These are phyloP conservation scores for Candida pseudocylindracea DNA, from an alignment of 1,139 yeast genomes.

Conservation along the genomic window DNA sequence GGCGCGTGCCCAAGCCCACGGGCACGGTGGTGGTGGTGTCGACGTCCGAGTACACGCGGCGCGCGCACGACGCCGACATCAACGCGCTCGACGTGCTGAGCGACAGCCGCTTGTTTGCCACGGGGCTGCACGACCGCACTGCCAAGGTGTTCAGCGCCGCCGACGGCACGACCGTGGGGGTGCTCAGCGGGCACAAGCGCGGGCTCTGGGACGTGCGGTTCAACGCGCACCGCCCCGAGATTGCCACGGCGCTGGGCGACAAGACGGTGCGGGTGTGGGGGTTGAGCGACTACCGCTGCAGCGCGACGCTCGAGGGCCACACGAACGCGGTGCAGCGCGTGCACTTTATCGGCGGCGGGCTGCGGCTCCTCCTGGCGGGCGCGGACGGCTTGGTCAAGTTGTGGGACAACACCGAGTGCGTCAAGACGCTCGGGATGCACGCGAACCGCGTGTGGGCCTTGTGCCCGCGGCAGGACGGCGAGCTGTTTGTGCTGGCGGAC, in stretches of 20 bases:
- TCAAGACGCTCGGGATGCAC: constrained; percentile 74
- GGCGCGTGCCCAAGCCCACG: constrained; percentile 40
- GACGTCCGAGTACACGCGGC: constrained; percentile 64
- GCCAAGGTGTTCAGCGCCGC: constrained; percentile 76
- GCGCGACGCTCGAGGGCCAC: constrained; percentile 82
- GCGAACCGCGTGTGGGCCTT: constrained; percentile 91
- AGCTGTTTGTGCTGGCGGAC: constrained; percentile 61
- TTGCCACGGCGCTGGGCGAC: constrained; percentile 78
- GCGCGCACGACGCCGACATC: constrained; percentile 94
- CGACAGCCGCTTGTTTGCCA: constrained; percentile 69
- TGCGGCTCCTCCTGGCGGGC: constrained; percentile 63
- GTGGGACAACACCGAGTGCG: constrained; percentile 70
- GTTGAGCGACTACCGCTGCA: constrained; percentile 48
- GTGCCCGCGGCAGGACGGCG: constrained; percentile 42
- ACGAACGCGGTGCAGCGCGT: constrained; percentile 80
- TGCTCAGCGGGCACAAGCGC: constrained; percentile 74
- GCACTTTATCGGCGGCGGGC: constrained; percentile 39
- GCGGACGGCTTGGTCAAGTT: constrained; percentile 88
- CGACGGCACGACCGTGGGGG: constrained; percentile 67
- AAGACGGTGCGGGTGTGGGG: constrained; percentile 84
- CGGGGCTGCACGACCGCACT: constrained; percentile 90
- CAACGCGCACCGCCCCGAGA: constrained; percentile 51
- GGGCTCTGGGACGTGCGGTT: constrained; percentile 88
- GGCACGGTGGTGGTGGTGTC: constrained; percentile 9
- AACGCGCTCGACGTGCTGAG: constrained; percentile 78